Evolutionary conservation across 1,284 basidiomycete species (phyloP), one percentile per base, ranked within the genome.

Genomic region (Athelia sp.): DNA sequence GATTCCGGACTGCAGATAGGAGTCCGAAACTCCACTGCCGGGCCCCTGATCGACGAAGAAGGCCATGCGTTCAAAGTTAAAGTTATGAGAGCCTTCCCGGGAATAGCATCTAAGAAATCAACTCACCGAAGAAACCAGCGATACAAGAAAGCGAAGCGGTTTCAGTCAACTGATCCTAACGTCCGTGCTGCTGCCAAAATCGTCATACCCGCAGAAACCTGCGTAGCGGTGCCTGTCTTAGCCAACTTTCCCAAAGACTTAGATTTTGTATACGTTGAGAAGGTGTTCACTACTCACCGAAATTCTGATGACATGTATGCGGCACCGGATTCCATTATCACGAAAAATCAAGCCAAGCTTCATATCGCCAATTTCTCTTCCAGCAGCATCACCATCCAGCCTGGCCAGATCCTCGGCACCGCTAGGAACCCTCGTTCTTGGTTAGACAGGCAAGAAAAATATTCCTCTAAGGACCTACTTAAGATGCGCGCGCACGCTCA

Each of bases 331-430:
- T 51, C 56, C 3, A 26, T 62, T 3, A 61, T 62, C 11, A 46
- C 45, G 1, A n/a, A 42, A 11, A 36, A 50, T 15, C 50, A 54
- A 17, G 52, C 58, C 3, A 24, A 43, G 11, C 21, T 62, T 2
- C 57, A 56, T 29, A 31, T 62, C 13, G 48, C 57, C 0, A 62
- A 62, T 29, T 62, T 61, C 46, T 54, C 59, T 4, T 42, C 44
- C 2, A 42, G 9, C 9, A 54, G 56, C 6, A 47, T 60, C 0
- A 48, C 46, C 8, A 51, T 62, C 18, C 44, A 48, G 11, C 42
- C 31, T 17, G 58, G 61, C 1, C 48, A 58, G 44, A 21, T 59
- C 2, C 29, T 62, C 2, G 58, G 58, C 40, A 35, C 46, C 29
- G 43, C 8, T 8, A 6, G 19, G 9, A 50, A 59, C 22, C 54